Evolutionary conservation across 441 rosid genomes (phyloP).

Genomic region (Erodium texanum): DNA sequence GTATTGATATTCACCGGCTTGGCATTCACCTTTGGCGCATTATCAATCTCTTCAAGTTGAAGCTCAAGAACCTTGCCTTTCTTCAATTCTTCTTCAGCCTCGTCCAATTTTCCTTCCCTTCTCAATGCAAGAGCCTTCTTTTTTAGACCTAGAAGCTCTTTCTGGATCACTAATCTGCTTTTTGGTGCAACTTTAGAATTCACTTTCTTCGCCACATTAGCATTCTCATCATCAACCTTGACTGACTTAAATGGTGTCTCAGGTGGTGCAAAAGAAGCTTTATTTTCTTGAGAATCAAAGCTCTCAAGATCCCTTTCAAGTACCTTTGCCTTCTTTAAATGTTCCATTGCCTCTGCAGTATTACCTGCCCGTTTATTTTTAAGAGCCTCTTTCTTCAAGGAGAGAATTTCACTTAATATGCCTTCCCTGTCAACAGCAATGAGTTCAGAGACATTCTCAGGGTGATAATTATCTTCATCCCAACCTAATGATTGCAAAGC

Average conservation of each 20-base stretch:
- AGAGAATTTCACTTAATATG: constrained; percentile 39
- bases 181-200: constrained; percentile 31
- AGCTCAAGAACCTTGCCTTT: constrained; percentile 55
- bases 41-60: constrained; percentile 65
- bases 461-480: constrained; percentile 44
- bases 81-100: constrained; percentile 66
- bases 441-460: constrained; percentile 14
- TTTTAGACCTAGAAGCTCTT: constrained; percentile 65
- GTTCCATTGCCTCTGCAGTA: constrained; percentile 57
- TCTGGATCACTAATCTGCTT: constrained; percentile 53
- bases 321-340: constrained; percentile 63
- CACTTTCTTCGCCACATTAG: constrained; percentile 20
- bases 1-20: constrained; percentile 13
- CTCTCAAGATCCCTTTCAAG: constrained; percentile 55
- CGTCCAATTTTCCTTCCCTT: constrained; percentile 65
- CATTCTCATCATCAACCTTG: constrained; percentile 17
- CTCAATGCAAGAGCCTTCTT: constrained; percentile 69
- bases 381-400: constrained; percentile 61
- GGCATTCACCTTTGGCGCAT: constrained; percentile 31
- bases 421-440: constrained; percentile 34
- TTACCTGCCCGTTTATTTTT: constrained; percentile 52
- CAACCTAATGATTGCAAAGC: constrained; percentile 70
- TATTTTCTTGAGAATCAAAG: constrained; percentile 19
- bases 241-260: constrained; percentile 14
- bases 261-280: constrained; percentile 22